These are phyloP conservation scores for Penicillium italicum DNA, from an alignment of 2,329 filamentous ascomycete genomes.

Conservation along the genomic window DNA sequence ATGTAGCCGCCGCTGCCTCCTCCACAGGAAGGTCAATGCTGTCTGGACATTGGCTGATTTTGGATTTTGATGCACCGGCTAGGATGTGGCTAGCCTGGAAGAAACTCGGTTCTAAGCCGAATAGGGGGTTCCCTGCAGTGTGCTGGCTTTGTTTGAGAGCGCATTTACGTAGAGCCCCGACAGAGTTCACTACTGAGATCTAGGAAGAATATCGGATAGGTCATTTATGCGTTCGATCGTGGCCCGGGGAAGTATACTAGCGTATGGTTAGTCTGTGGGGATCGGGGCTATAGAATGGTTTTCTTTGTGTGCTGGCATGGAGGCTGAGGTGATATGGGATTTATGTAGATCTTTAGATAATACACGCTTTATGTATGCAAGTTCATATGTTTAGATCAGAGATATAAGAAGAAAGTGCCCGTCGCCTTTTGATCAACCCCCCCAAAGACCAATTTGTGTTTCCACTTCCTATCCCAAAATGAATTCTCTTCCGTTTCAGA, in stretches of 20 bases:
- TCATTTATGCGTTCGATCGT: not conserved
- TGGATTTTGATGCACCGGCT: not conserved
- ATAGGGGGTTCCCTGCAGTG: not conserved
- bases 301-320: constrained; percentile 3
- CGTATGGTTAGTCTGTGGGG: not conserved
- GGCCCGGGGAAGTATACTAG: not conserved
- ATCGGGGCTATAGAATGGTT: not conserved
- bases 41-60: not conserved
- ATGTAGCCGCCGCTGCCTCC: not conserved
- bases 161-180: not conserved
- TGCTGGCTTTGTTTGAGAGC: not conserved
- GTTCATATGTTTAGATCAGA: not conserved
- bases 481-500: not conserved
- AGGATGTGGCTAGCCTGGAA: not conserved
- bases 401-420: not conserved
- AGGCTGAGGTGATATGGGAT: not conserved
- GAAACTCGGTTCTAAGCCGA: not conserved
- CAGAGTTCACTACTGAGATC: not conserved
- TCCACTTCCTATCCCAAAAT: not conserved
- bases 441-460: not conserved
- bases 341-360: not conserved
- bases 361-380: no score
- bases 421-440: not conserved
- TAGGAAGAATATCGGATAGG: not conserved
- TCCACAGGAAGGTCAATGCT: not conserved